Evolutionary conservation across 179 eudicot genomes (phyloP).

Genomic region (Silene coronaria): DNA sequence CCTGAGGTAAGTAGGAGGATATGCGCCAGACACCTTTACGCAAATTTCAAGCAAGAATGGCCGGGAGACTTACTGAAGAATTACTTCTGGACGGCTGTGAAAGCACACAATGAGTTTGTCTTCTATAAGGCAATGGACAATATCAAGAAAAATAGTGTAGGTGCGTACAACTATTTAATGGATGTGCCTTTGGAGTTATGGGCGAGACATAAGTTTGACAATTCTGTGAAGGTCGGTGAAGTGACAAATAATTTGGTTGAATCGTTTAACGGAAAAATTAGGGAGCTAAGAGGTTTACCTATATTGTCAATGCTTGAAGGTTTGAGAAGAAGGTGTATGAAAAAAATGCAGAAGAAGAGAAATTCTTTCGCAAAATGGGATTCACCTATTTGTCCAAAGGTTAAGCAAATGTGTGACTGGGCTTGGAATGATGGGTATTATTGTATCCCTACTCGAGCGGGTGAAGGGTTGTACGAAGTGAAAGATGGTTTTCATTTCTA

Average conservation of each 20-base stretch:
- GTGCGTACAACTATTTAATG: background rate
- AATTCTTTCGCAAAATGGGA: too few relatives aligned
- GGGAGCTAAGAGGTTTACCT: background rate
- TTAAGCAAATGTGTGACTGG: background rate
- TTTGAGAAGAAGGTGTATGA: background rate
- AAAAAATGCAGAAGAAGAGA: background rate
- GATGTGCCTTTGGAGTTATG: background rate
- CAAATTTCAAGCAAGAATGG: background rate
- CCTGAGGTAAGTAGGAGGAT: conserved; percentile 6
- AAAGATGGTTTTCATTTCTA: background rate
- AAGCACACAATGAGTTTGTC: conserved; percentile 6
- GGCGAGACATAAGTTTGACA: background rate
- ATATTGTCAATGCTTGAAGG: conserved; percentile 5
- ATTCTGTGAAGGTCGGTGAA: background rate
- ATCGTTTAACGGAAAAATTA: background rate
- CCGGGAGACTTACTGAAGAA: background rate
- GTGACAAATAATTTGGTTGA: conserved; percentile 7
- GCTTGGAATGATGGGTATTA: conserved; percentile 2
- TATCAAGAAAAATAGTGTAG: background rate
- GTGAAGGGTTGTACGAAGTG: background rate
- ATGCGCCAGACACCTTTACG: background rate
- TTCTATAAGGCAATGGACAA: background rate
- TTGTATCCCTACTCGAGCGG: background rate
- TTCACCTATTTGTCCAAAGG: background rate
- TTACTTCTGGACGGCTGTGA: conserved; percentile 1